Evolutionary conservation across 208 protist species (phyloP).

Genomic region (Wallacemonas sp.): DNA sequence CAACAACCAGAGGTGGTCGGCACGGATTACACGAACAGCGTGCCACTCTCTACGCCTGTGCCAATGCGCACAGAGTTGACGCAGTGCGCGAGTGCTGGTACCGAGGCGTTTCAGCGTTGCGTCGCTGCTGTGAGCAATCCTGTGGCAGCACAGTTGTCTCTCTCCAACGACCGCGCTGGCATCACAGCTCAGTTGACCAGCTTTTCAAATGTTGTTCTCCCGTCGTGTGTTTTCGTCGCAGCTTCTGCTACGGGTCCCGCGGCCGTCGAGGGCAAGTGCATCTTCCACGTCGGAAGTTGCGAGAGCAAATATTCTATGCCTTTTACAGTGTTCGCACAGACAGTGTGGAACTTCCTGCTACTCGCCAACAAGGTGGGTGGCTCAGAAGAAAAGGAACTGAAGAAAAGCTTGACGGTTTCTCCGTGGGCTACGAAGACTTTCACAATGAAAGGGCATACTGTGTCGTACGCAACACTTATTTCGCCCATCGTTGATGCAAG

Average conservation of each 20-base stretch:
- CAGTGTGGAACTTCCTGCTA: conserved; percentile 64
- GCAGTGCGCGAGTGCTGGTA: background rate
- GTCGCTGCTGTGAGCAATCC: conserved; percentile 31
- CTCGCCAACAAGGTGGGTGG: conserved; percentile 41
- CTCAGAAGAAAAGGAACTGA: conserved; percentile 37
- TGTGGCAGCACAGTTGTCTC: background rate
- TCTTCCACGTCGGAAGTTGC: background rate
- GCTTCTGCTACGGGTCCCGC: background rate
- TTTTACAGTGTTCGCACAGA: conserved; percentile 23
- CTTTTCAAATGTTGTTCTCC: conserved; percentile 16
- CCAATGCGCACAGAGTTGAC: conserved; percentile 26
- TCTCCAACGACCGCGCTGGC: conserved; percentile 7
- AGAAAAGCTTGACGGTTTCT: conserved; percentile 47
- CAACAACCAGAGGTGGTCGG: conserved; percentile 50
- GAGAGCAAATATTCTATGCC: background rate
- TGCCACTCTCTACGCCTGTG: conserved; percentile 24
- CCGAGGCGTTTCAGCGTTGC: conserved; percentile 11
- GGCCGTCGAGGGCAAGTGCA: background rate
- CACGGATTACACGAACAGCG: conserved; percentile 18
- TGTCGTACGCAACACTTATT: conserved; percentile 48
- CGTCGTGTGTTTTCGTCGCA: conserved; percentile 24
- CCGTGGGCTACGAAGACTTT: conserved; percentile 50
- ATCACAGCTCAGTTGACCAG: conserved; percentile 3
- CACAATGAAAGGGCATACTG: conserved; percentile 19
- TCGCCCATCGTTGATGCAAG: conserved; percentile 49